Percentiles rank a stretch among this genome's conserved stretches.
Conservation (phyloP, 257 asterid species). For the Scutellaria minor region DNA sequence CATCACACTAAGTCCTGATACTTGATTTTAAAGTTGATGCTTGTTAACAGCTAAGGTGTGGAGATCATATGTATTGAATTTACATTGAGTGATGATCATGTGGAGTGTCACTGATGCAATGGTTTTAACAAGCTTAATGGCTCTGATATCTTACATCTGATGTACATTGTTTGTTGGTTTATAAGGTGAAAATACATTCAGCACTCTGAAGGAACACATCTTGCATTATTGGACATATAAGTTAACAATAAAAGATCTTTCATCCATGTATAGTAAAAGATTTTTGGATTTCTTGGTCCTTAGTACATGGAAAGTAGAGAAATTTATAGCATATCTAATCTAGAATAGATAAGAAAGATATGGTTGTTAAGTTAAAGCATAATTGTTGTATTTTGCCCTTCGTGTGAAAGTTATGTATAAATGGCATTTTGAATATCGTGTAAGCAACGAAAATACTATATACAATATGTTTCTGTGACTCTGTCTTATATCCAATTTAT, state of each 20-base stretch:
- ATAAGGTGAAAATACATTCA: neutral
- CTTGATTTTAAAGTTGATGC: neutral
- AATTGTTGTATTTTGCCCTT: neutral
- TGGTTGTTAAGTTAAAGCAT: too few relatives aligned
- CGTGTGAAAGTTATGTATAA: neutral
- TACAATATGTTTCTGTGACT: constrained; percentile 7
- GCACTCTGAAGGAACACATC: neutral
- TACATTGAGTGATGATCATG: neutral
- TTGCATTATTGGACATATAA: neutral
- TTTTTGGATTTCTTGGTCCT: too few relatives aligned
- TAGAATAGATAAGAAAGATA: too few relatives aligned
- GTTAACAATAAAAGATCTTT: neutral
- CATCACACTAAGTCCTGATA: neutral
- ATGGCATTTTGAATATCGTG: neutral
- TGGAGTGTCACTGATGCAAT: constrained; percentile 3
- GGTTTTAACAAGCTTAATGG: constrained; percentile 11
- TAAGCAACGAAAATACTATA: neutral
- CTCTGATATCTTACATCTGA: neutral
- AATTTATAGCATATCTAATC: too few relatives aligned
- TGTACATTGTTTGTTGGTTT: neutral
- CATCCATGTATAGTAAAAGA: neutral
- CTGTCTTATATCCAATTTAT: neutral
- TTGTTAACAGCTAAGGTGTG: constrained; percentile 5
- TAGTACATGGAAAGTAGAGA: neutral
- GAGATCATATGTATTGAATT: neutral